Conservation (phyloP, 1,284 basidiomycete genomes). For the Phlebopus sp. region DNA sequence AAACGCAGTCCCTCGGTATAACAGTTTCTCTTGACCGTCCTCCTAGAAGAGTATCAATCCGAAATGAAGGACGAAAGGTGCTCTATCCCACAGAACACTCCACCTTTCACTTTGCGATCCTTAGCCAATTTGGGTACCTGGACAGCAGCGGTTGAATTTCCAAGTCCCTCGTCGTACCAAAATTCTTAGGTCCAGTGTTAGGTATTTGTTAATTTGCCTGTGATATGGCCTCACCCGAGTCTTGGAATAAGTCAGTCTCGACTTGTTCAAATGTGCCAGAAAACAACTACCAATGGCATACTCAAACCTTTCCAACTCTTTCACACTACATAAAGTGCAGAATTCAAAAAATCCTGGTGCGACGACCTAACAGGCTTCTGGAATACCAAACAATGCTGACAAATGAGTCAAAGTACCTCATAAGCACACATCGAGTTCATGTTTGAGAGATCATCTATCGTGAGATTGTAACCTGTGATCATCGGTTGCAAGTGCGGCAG, state of each 20-base stretch:
- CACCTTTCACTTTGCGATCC: no score
- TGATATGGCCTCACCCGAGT: conserved; percentile 22
- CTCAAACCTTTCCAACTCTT: conserved; percentile 65
- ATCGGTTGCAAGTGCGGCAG: conserved; percentile 44
- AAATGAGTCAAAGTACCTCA: conserved; percentile 37
- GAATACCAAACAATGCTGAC: background rate
- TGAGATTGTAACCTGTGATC: conserved; percentile 51
- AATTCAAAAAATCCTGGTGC: conserved; percentile 57
- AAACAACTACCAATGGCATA: conserved; percentile 41
- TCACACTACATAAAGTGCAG: conserved; percentile 59
- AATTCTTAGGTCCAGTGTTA: conserved; percentile 30
- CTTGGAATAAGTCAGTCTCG: conserved; percentile 17
- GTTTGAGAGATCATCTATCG: conserved; percentile 40
- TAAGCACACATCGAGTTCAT: conserved; percentile 59
- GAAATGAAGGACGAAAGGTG: no score
- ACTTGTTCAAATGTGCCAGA: background rate
- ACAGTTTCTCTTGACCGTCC: no score
- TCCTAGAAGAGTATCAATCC: no score
- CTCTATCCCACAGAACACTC: conserved; percentile 46
- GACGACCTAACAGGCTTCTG: conserved; percentile 46
- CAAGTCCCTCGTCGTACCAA: conserved; percentile 56
- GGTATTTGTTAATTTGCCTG: no score
- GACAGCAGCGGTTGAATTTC: conserved; percentile 52
- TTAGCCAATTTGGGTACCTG: conserved; percentile 31
- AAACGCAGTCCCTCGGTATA: no score